Evolutionary conservation across 345 rosid genomes (phyloP).

Genomic region (Citrus unshiu): DNA sequence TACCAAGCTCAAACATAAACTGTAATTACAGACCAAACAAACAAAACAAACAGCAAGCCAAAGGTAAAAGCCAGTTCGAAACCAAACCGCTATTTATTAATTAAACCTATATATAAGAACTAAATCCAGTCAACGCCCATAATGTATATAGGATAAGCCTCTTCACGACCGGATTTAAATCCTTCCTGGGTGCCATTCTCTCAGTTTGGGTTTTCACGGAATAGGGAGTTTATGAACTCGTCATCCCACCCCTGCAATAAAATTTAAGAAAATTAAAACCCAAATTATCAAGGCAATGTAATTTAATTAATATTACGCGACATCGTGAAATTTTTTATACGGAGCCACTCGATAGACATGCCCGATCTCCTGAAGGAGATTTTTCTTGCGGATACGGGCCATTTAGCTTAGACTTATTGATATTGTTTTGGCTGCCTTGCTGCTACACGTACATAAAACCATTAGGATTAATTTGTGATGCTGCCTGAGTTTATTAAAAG

Average conservation of each 20-base stretch:
- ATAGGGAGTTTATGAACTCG: slow-evolving; percentile 16
- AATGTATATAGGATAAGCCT: no score
- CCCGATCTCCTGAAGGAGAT: neutral
- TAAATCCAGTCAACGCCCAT: no score
- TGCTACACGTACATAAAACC: neutral
- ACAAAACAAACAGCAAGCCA: no score
- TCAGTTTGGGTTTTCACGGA: neutral
- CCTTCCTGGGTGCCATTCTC: neutral
- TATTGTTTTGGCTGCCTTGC: neutral
- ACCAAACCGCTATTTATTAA: no score
- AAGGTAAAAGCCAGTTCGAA: no score
- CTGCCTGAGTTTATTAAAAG: neutral
- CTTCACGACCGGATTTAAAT: no score
- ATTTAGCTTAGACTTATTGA: neutral
- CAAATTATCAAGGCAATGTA: neutral
- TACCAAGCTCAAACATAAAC: no score
- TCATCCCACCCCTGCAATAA: slow-evolving; percentile 19
- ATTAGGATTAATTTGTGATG: neutral
- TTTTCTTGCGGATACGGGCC: neutral
- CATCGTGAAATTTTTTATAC: no score
- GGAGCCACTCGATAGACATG: neutral
- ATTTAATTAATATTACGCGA: no score
- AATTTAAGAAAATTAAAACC: neutral
- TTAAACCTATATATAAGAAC: no score
- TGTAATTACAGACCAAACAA: no score